A percentile compares a stretch with the other conserved stretches of the same genome.
Conservation (phyloP, 2,329 filamentous ascomycete genomes). For the Elsinoe fawcettii region DNA sequence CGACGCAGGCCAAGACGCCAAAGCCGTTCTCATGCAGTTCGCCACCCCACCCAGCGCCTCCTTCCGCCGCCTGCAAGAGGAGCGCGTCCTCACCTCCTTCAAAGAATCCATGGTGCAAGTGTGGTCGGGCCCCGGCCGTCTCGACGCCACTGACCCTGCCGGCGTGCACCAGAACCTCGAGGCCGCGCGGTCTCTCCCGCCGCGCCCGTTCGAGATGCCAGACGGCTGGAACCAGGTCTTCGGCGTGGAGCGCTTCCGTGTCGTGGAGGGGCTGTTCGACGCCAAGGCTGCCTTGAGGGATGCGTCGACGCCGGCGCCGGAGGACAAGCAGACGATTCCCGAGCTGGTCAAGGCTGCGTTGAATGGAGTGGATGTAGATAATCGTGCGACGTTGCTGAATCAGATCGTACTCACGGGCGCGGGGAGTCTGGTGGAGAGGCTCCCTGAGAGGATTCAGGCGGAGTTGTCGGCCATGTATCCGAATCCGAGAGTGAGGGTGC, state of each 20-base stretch:
- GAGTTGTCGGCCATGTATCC: conserved; percentile 79
- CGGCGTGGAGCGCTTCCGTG: conserved; percentile 75
- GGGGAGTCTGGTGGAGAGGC: conserved; percentile 77
- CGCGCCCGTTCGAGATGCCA: conserved; percentile 91
- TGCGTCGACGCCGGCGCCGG: conserved; percentile 46
- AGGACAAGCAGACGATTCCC: conserved; percentile 66
- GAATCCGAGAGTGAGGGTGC: conserved; percentile 76
- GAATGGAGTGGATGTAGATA: conserved; percentile 76
- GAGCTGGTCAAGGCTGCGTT: conserved; percentile 73
- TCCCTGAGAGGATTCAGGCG: conserved; percentile 80
- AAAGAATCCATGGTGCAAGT: conserved; percentile 96
- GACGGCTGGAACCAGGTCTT: conserved; percentile 96
- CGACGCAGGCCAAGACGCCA: conserved; percentile 72
- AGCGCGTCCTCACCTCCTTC: conserved; percentile 88
- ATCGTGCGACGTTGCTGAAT: conserved; percentile 70
- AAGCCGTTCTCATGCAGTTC: conserved; percentile 68
- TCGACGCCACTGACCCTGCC: conserved; percentile 40
- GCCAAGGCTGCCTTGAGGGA: conserved; percentile 61
- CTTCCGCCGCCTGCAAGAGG: conserved; percentile 79
- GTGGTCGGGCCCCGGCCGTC: conserved; percentile 72
- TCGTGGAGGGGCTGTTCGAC: conserved; percentile 87
- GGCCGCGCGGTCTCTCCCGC: conserved; percentile 61
- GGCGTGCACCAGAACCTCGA: conserved; percentile 60
- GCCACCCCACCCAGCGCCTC: conserved; percentile 54
- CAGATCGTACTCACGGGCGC: conserved; percentile 93